Percentiles rank a stretch among this genome's conserved stretches.
Evolutionary conservation across 345 rosid species (phyloP).

Genomic region (Lumnitzera littorea): DNA sequence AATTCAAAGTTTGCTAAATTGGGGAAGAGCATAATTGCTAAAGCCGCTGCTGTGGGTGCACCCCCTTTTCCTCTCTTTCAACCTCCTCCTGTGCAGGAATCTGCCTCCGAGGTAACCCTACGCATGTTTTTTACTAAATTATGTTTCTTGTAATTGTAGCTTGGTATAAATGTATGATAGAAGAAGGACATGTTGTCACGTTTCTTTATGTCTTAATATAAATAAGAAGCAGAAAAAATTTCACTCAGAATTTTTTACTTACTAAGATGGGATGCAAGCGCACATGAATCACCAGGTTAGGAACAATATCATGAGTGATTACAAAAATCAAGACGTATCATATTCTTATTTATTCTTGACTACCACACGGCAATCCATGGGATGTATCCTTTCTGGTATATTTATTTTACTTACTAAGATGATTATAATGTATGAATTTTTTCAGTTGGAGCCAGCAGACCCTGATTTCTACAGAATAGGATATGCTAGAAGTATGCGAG

Average conservation of each 20-base stretch:
- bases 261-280: no score
- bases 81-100: slow-evolving; percentile 38
- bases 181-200: not conserved
- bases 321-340: no score
- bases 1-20: slow-evolving; percentile 4
- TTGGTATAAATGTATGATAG: not conserved
- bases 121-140: not conserved
- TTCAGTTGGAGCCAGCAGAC: slow-evolving; percentile 65
- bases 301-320: no score
- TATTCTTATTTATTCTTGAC: no score
- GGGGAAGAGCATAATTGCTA: slow-evolving; percentile 39
- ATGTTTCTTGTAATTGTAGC: not conserved
- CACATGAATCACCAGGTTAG: no score
- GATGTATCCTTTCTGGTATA: no score
- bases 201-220: no score
- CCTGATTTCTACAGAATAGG: slow-evolving; percentile 96
- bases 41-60: slow-evolving; percentile 24
- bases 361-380: no score
- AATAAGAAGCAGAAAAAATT: no score
- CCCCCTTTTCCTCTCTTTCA: slow-evolving; percentile 68
- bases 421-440: not conserved
- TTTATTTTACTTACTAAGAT: not conserved
- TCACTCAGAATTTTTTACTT: no score
- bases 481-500: slow-evolving; percentile 72
- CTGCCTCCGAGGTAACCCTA: slow-evolving; percentile 22